phyloP scores from a whole-genome alignment of 768 basidiomycete species.

The Pilatotrama ljubarskyi region DNA sequence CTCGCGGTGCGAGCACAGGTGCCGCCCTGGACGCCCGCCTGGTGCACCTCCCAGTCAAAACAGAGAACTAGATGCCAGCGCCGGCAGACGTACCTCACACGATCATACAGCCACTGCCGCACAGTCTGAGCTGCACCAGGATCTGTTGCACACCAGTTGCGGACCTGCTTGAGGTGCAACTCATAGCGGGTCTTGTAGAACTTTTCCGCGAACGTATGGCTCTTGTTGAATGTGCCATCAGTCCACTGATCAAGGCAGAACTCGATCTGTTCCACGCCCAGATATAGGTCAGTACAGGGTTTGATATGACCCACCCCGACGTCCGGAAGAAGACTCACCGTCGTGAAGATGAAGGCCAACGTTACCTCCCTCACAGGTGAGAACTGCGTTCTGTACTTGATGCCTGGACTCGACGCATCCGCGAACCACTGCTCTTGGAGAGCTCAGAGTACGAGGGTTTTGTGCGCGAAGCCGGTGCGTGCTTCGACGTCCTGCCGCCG shows the following conservation, averaged over 20 bases:
- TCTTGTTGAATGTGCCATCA: not conserved
- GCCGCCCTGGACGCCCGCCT: not conserved
- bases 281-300: not conserved
- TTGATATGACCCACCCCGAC: not conserved
- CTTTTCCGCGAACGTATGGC: not conserved
- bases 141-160: not conserved
- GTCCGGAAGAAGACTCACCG: too few relatives aligned
- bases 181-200: not conserved
- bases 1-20: not conserved
- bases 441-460: not conserved
- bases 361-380: constrained; percentile 3
- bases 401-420: not conserved
- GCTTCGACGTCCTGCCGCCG: not conserved
- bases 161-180: not conserved
- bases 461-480: not conserved
- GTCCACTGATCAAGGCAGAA: constrained; percentile 3
- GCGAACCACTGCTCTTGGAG: not conserved
- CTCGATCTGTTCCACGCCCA: not conserved
- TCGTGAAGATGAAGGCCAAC: constrained; percentile 3
- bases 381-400: not conserved
- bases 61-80: not conserved
- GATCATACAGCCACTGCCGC: not conserved
- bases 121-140: not conserved
- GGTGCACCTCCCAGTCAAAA: too few relatives aligned
- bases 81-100: not conserved